Conservation (phyloP, 108 stramenopile species). For the Schizochytrium sp. region DNA sequence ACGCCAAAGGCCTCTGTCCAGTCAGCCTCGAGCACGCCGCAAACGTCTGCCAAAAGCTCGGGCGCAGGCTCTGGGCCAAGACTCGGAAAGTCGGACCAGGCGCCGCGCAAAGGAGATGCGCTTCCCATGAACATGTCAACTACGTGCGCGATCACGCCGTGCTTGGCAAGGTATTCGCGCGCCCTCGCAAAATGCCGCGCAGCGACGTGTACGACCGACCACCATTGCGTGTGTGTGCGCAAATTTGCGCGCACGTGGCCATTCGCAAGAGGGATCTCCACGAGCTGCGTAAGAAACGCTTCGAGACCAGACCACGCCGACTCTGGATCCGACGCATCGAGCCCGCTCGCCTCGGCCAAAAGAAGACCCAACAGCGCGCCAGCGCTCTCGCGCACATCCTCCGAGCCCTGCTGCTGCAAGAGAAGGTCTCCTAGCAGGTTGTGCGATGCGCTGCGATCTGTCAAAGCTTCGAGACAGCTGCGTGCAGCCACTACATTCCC, state of each 20-base stretch:
- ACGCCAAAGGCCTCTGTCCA: neutral
- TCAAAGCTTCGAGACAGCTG: neutral
- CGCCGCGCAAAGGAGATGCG: neutral
- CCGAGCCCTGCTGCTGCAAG: neutral
- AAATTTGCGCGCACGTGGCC: neutral
- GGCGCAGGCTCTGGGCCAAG: neutral
- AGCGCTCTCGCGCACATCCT: neutral
- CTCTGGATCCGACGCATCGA: neutral
- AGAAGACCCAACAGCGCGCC: neutral
- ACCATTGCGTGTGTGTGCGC: neutral
- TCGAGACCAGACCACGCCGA: neutral
- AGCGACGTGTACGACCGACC: neutral
- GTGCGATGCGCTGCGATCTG: neutral
- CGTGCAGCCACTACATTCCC: neutral
- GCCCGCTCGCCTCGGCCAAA: neutral
- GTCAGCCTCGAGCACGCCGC: neutral
- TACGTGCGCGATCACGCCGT: neutral
- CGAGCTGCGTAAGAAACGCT: neutral
- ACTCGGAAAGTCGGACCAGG: neutral
- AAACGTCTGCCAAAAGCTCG: neutral
- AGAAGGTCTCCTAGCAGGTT: neutral
- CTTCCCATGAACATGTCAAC: neutral
- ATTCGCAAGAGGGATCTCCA: neutral
- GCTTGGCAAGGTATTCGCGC: neutral
- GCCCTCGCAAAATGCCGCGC: neutral